Conservation (phyloP, 148 eudicot species). For the Fagopyrum esculentum region DNA sequence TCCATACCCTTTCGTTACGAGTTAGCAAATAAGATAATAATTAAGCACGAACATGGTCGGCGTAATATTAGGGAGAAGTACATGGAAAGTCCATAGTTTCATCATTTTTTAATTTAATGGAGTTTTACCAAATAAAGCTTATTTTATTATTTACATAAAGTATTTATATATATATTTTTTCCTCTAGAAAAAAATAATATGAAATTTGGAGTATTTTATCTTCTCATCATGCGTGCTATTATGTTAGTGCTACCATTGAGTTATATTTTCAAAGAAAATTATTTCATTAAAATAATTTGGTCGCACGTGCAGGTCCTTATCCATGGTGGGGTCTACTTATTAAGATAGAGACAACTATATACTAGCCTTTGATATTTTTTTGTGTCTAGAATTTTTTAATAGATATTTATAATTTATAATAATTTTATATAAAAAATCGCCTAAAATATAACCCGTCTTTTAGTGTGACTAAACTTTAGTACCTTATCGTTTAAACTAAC, state of each 20-base stretch:
- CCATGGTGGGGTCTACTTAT: neutral
- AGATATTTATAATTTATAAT: neutral
- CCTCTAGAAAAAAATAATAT: too few species aligned
- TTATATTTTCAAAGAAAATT: neutral
- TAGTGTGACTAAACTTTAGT: neutral
- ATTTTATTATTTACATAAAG: neutral
- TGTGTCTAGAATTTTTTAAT: neutral
- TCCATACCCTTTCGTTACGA: neutral
- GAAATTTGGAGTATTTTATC: neutral
- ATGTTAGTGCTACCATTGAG: neutral
- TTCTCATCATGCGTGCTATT: neutral
- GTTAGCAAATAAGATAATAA: neutral
- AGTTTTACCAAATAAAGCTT: neutral
- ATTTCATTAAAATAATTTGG: slow-evolving; percentile 8
- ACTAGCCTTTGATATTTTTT: neutral
- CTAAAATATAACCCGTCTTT: too few species aligned
- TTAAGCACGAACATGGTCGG: slow-evolving; percentile 8
- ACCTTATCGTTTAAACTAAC: too few species aligned
- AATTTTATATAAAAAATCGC: too few species aligned
- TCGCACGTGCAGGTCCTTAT: slow-evolving; percentile 14
- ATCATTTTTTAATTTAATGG: neutral
- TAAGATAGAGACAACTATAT: neutral
- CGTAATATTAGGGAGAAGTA: neutral
- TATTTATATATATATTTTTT: neutral
- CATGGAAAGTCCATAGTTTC: slow-evolving; percentile 7